Percentiles rank a stretch among this genome's conserved stretches.
Conservation (phyloP, 202 grass and related monocot species). For the Zoysia matrella region DNA sequence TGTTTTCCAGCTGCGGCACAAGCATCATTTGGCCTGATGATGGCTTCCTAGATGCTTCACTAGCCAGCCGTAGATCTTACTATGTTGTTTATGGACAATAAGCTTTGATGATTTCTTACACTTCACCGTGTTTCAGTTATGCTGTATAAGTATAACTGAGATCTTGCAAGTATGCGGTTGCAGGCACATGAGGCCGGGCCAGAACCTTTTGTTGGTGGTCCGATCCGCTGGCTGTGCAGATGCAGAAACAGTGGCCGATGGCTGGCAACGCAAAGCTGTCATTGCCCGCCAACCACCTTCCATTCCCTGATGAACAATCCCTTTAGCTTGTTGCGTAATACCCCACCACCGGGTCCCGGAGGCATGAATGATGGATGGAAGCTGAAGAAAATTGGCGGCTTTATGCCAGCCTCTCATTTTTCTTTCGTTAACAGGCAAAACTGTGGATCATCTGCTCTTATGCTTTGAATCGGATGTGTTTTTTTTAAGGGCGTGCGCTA, state of each 20-base stretch:
- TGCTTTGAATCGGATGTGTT: not conserved
- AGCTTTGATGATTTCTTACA: not conserved
- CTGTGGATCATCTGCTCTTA: not conserved
- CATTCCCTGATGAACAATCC: conserved; percentile 17
- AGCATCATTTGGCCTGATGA: conserved; percentile 9
- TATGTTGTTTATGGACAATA: too few species aligned
- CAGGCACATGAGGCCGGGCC: not conserved
- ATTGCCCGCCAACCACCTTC: conserved; percentile 32
- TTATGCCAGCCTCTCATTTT: conserved; percentile 6
- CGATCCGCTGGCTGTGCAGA: not conserved
- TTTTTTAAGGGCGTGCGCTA: not conserved
- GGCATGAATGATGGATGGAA: not conserved
- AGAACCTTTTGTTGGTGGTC: conserved; percentile 1
- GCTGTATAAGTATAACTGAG: not conserved
- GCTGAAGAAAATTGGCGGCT: not conserved
- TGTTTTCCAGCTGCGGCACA: not conserved
- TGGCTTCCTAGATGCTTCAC: not conserved
- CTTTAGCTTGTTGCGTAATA: not conserved
- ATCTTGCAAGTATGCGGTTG: not conserved
- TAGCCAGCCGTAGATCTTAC: not conserved
- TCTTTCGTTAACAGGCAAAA: not conserved
- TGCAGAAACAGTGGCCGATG: not conserved
- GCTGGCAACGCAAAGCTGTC: conserved; percentile 36
- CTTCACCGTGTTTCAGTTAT: not conserved
- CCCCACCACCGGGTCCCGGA: not conserved